Percentiles rank a stretch among this genome's conserved stretches.
These are phyloP conservation scores for Gaertneriomyces semiglobifer DNA, from an alignment of 192 early-diverging fungal genomes.

Conservation along the genomic window DNA sequence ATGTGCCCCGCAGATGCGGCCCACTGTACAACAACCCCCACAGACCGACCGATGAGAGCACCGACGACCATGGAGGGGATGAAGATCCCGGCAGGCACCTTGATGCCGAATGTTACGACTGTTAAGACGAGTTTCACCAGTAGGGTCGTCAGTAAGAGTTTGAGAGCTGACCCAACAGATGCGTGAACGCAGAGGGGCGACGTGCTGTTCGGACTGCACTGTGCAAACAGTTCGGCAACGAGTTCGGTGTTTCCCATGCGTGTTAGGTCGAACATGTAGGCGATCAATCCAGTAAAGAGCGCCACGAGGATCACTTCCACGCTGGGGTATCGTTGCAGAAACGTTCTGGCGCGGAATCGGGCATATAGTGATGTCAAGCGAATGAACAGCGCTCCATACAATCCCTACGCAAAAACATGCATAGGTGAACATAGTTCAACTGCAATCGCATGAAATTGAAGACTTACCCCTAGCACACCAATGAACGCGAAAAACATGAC, in stretches of 20 bases:
- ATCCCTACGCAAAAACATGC: conserved; percentile 25
- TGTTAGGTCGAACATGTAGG: conserved; percentile 14
- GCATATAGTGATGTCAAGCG: conserved; percentile 10
- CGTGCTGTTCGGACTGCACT: background rate
- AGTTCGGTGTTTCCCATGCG: conserved; percentile 21
- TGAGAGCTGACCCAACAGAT: background rate
- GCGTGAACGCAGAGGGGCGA: background rate
- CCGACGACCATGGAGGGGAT: conserved; percentile 91
- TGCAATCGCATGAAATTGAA: background rate
- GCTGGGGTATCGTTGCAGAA: conserved; percentile 6
- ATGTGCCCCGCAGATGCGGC: too few species aligned
- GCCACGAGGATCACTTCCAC: conserved; percentile 20
- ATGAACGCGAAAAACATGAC: conserved; percentile 64
- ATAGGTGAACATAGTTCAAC: background rate
- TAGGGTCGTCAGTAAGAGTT: conserved; percentile 2
- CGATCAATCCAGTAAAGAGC: conserved; percentile 5
- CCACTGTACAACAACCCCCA: conserved; percentile 71
- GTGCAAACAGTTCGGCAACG: conserved; percentile 15
- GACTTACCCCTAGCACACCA: conserved; percentile 68
- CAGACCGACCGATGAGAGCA: conserved; percentile 80
- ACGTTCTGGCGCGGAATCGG: conserved; percentile 16
- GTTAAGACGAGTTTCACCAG: conserved; percentile 43
- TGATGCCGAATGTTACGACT: conserved; percentile 50
- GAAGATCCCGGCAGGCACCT: conserved; percentile 51
- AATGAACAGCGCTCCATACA: conserved; percentile 50